phyloP scores from a whole-genome alignment of 148 eudicot genomes.

The Hydrangea macrophylla region DNA sequence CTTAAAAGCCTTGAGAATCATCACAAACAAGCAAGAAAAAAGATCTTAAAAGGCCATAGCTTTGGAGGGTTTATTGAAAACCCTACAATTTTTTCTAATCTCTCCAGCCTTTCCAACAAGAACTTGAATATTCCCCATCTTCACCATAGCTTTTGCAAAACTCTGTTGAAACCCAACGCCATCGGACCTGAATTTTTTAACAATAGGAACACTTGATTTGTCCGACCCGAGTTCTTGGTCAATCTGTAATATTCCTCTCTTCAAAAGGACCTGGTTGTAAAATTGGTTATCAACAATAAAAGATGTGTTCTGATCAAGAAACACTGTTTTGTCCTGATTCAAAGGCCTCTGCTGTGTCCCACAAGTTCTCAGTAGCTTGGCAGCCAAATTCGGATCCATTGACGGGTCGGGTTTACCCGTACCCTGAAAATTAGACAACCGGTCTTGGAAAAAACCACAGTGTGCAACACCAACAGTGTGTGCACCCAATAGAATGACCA shows the following conservation, averaged over 20 bases:
- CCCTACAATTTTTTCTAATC: neutral
- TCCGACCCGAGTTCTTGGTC: slow-evolving; percentile 7
- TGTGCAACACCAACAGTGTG: slow-evolving; percentile 28
- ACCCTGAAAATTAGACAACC: slow-evolving; percentile 21
- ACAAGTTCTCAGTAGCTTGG: neutral
- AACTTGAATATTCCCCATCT: neutral
- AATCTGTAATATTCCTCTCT: slow-evolving; percentile 7
- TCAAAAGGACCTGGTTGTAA: slow-evolving; percentile 17
- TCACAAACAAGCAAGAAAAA: too few relatives aligned
- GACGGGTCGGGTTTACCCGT: slow-evolving; percentile 14
- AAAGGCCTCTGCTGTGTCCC: neutral
- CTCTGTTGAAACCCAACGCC: neutral
- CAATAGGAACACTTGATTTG: neutral
- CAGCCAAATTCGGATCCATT: slow-evolving; percentile 14
- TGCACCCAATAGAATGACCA: slow-evolving; percentile 24
- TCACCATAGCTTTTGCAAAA: neutral
- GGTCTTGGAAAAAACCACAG: slow-evolving; percentile 22
- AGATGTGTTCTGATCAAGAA: slow-evolving; percentile 30
- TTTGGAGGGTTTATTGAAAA: neutral
- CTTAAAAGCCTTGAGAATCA: too few relatives aligned
- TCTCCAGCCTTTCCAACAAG: neutral
- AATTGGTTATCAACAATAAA: slow-evolving; percentile 23
- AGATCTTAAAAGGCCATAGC: neutral
- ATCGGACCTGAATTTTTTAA: neutral
- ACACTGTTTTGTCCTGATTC: neutral